Base-by-base conservation (phyloP, 2,329 filamentous ascomycete species). In the Trichothecium roseum region DNA sequence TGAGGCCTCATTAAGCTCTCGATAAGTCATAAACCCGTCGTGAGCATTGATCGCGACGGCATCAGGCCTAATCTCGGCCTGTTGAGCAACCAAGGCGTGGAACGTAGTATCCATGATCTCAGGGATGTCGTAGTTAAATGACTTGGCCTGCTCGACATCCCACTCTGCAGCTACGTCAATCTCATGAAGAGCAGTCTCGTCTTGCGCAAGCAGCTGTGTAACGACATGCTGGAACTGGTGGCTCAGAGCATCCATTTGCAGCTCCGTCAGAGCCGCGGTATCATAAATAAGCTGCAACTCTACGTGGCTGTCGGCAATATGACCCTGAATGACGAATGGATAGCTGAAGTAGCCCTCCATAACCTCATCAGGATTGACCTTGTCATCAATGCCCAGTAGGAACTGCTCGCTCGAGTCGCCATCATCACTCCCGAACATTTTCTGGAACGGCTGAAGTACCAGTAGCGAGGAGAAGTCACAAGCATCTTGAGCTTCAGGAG, bases 401-500 rank as follows among this genome's bases (percentile, higher is more conserved):
- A 24, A 24, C 20, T 24, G 20, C 20, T 24, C 20, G 20, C 20
- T 17, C 8, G 16, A 10, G 16, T 35, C 15, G 10, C 27, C 32
- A 8, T 14, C n/a, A 14, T 16, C 10, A 4, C 20, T 17, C 14
- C n/a, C 24, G 15, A 35, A 16, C 14, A 31, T 18, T 10, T 33
- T 7, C 18, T 40, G 30, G 12, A 16, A 18, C 12, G 35, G 35
- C 35, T 37, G 35, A 7, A 37, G 24, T 13, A 32, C 29, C 17
- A 37, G 18, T 8, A 37, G 18, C n/a, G 13, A 35, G 15, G 18
- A 17, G 32, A 38, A 38, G 17, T 35, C 15, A 17, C 32, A 38
- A 10, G 32, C 32, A 8, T 26, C 33, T n/a, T 33, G 24, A n/a
- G 41, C 31, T 16, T 46, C 38, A 8, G 36, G 18, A 8, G 31